A percentile compares a stretch with the other conserved stretches of the same genome.
Evolutionary conservation across 176 grass and related monocot species (phyloP).

Genomic region (Luzula sylvatica): DNA sequence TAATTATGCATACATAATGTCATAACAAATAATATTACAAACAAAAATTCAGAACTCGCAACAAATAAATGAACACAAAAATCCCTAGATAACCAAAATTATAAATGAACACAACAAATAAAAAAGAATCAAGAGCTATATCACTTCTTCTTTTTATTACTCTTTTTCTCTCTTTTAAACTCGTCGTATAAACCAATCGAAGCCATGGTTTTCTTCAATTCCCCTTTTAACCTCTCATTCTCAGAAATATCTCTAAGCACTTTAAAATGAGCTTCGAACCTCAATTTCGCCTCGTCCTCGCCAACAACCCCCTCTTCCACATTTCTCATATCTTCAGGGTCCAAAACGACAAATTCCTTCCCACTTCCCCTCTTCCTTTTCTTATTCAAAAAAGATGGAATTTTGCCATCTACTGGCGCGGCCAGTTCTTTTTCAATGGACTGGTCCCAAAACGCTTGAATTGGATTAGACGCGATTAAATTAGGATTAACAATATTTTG

Average conservation of each 20-base stretch:
- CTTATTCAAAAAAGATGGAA: slow-evolving; percentile 22
- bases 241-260: slow-evolving; percentile 53
- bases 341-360: slow-evolving; percentile 39
- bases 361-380: slow-evolving; percentile 37
- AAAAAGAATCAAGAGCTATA: not conserved
- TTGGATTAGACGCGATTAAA: slow-evolving; percentile 45
- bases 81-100: too few relatives aligned
- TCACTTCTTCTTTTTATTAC: not conserved
- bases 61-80: too few relatives aligned
- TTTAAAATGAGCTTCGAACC: slow-evolving; percentile 55
- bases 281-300: slow-evolving; percentile 40
- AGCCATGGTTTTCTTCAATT: slow-evolving; percentile 56
- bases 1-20: too few relatives aligned
- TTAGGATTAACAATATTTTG: slow-evolving; percentile 47
- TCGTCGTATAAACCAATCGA: slow-evolving; percentile 60
- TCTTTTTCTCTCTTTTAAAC: slow-evolving; percentile 61
- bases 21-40: too few relatives aligned
- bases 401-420: slow-evolving; percentile 35
- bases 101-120: too few relatives aligned
- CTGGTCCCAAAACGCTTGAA: slow-evolving; percentile 61
- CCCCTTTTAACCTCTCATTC: slow-evolving; percentile 62
- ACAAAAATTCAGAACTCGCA: too few relatives aligned
- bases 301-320: slow-evolving; percentile 34
- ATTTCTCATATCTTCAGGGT: slow-evolving; percentile 23
- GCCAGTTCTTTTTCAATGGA: slow-evolving; percentile 46